These are phyloP conservation scores for Aspergillus texensis DNA, from an alignment of 2,329 filamentous ascomycete species.

Conservation along the genomic window DNA sequence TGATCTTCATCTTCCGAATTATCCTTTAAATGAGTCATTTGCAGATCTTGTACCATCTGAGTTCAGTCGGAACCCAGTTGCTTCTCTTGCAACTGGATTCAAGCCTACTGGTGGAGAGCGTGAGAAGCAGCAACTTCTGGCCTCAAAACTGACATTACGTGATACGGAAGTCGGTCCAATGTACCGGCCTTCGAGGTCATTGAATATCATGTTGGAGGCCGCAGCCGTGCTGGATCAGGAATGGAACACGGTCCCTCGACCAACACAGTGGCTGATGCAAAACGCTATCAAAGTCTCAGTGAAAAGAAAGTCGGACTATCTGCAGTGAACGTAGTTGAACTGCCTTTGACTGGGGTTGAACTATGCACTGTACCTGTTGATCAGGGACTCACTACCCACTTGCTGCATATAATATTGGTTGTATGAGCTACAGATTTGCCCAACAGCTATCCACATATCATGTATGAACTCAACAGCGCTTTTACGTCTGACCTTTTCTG, in stretches of 20 bases:
- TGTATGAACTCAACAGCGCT: background rate
- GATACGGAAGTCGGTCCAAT: slow-evolving; percentile 31
- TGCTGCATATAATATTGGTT: background rate
- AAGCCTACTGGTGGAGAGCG: slow-evolving; percentile 25
- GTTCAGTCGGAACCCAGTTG: slow-evolving; percentile 30
- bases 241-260: slow-evolving; percentile 31
- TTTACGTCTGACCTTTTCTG: slow-evolving; percentile 20
- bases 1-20: slow-evolving; percentile 20
- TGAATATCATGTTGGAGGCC: slow-evolving; percentile 39
- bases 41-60: slow-evolving; percentile 27
- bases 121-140: slow-evolving; percentile 30
- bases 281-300: slow-evolving; percentile 39
- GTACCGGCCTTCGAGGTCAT: slow-evolving; percentile 25
- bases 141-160: slow-evolving; percentile 27
- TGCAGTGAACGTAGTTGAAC: background rate
- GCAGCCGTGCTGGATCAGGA: slow-evolving; percentile 36
- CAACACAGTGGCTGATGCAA: slow-evolving; percentile 34
- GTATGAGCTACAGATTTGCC: background rate
- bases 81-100: slow-evolving; percentile 26
- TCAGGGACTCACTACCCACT: background rate
- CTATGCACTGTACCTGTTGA: too few species aligned
- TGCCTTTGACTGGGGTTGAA: background rate
- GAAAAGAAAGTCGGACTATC: slow-evolving; percentile 3
- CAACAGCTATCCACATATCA: background rate
- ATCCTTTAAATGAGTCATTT: slow-evolving; percentile 15